Conservation (phyloP, 2,329 filamentous ascomycete genomes). For the Venturia oleaginea region DNA sequence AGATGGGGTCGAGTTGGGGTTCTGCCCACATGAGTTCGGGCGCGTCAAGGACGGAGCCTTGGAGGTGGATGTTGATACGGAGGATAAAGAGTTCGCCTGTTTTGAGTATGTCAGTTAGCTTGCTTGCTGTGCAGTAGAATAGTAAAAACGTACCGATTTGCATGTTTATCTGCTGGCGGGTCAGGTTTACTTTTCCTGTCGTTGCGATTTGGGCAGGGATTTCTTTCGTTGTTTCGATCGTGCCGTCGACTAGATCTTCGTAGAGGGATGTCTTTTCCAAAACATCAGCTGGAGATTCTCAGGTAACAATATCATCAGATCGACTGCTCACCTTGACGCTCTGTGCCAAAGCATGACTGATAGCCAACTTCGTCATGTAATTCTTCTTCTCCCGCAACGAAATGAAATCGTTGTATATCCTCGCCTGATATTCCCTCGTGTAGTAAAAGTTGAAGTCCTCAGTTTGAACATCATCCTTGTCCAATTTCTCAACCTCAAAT, state of each 20-base stretch:
- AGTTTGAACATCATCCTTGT: constrained; percentile 80
- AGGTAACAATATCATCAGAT: neutral
- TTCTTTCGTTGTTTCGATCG: constrained; percentile 86
- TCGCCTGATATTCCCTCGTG: constrained; percentile 91
- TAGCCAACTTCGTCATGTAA: constrained; percentile 96
- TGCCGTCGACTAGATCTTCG: constrained; percentile 88
- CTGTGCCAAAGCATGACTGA: constrained; percentile 90
- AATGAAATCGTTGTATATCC: constrained; percentile 99
- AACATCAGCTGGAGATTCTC: neutral
- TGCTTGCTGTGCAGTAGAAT: neutral
- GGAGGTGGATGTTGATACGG: constrained; percentile 94
- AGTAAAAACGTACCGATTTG: constrained; percentile 59
- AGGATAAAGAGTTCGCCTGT: constrained; percentile 78
- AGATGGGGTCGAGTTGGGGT: constrained; percentile 91
- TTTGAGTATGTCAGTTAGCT: neutral
- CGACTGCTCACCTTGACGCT: constrained; percentile 75
- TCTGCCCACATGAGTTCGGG: constrained; percentile 98
- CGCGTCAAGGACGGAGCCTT: constrained; percentile 91
- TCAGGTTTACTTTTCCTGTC: constrained; percentile 85
- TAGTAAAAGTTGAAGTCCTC: constrained; percentile 99
- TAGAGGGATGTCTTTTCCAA: constrained; percentile 73
- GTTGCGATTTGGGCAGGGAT: constrained; percentile 87
- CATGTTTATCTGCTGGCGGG: constrained; percentile 92
- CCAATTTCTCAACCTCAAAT: constrained; percentile 86
- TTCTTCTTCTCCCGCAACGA: constrained; percentile 86